Base-by-base conservation (phyloP, 2,329 filamentous ascomycete species). In the Dactylellina haptotyla region DNA sequence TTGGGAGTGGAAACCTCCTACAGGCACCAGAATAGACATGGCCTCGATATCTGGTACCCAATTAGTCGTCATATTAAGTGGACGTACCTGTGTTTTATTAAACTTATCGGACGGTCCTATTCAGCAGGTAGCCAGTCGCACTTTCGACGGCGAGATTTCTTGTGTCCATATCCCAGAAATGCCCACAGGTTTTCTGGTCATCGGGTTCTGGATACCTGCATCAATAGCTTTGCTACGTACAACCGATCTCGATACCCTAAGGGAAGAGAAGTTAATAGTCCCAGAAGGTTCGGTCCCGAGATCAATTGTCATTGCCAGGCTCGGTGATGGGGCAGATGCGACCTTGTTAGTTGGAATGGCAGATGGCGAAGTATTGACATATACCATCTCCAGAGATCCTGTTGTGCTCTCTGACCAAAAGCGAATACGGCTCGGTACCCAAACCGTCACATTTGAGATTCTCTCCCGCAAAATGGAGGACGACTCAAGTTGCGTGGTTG, bases 301-400 rank as follows among this genome's bases (percentile, higher is more conserved):
- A 75, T 92, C 93, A 57, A 85, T 98, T 26, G 87, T 89, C 0
- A 85, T 98, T 5, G 89, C 91, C 3, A 89, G 93, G 74, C 85
- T 98, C 2, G 86, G 97, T 30, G 79, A 81, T 10, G 81, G 84
- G 46, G 88, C 89, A 12, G 84, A 85, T 4, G 90, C 92, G 0
- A 97, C 91, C 0, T 84, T 99, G 0, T 90, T 99, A 74, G 86
- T 97, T 30, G 91, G 94, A 10, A 90, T 97, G 86, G 92, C 96
- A 51, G 94, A 98, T 80, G 95, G 95, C 2, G 92, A 90, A 74
- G 90, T 99, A 0, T 86, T 96, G 56, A 95, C 90, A 0, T 98
- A 93, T 79, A 87, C 88, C 30, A 85, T 97, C 34, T 86, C 91
- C 30, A 81, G 83, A 0, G 85, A 86, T n/a, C 87, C 86, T 71